A percentile compares a stretch with the other conserved stretches of the same genome.
These are phyloP conservation scores for Sporothrix mexicana DNA, from an alignment of 2,329 filamentous ascomycete species.

Conservation along the genomic window DNA sequence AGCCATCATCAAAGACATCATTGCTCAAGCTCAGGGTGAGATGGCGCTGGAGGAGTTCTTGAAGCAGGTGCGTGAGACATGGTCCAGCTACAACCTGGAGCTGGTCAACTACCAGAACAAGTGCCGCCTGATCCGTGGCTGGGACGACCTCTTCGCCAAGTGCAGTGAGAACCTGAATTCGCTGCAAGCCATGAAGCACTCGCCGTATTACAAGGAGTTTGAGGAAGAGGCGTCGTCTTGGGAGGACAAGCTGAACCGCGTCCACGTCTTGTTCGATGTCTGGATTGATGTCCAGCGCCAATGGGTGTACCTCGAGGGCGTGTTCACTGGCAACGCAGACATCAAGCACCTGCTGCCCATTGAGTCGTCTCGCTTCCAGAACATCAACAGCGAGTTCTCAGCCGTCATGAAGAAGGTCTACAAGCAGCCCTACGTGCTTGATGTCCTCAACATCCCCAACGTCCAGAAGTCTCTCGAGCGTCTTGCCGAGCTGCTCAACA, in stretches of 20 bases:
- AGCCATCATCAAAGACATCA: conserved; percentile 86
- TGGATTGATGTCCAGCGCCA: conserved; percentile 99
- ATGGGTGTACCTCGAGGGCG: conserved; percentile 98
- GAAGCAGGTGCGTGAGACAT: conserved; percentile 93
- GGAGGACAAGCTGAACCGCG: conserved; percentile 97
- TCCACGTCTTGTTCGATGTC: conserved; percentile 97
- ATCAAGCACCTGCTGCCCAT: conserved; percentile 98
- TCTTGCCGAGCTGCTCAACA: conserved; percentile 94
- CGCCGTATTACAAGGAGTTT: conserved; percentile 98
- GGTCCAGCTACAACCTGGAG: conserved; percentile 93
- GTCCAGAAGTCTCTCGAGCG: conserved; percentile 96
- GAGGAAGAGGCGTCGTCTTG: conserved; percentile 95
- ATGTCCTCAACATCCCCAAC: conserved; percentile 93
- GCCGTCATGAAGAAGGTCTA: conserved; percentile 99
- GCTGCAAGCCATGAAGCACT: conserved; percentile 97
- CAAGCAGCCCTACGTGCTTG: conserved; percentile 92
- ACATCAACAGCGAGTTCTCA: conserved; percentile 98
- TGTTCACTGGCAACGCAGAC: conserved; percentile 97
- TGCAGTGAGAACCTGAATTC: conserved; percentile 98
- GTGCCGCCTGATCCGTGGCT: conserved; percentile 93
- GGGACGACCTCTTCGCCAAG: conserved; percentile 97
- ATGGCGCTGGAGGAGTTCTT: conserved; percentile 98
- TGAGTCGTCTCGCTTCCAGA: conserved; percentile 95
- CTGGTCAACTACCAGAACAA: conserved; percentile 98
- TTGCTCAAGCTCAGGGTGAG: conserved; percentile 93